Evolutionary conservation across 2,329 filamentous ascomycete genomes (phyloP).

Genomic region (Calycina herbarum): DNA sequence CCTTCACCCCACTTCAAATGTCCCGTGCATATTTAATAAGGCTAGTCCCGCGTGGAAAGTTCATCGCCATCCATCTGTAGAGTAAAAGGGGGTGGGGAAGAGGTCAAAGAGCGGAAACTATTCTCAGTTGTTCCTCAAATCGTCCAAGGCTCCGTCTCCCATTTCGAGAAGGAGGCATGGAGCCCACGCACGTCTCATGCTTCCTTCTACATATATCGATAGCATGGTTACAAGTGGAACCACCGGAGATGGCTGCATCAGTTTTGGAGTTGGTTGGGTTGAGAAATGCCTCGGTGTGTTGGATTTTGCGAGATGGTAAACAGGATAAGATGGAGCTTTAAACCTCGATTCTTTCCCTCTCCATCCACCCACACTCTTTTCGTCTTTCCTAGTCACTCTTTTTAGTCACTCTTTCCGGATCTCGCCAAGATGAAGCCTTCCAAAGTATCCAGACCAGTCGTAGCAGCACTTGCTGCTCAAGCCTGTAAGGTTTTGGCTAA

Average conservation of each 20-base stretch:
- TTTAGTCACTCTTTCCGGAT: neutral
- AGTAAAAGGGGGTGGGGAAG: neutral
- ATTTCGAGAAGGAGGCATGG: neutral
- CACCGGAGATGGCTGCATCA: neutral
- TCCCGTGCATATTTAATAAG: neutral
- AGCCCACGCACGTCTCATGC: neutral
- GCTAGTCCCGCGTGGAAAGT: neutral
- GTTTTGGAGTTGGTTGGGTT: neutral
- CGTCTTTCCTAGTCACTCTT: neutral
- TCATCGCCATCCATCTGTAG: neutral
- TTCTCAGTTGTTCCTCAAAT: neutral
- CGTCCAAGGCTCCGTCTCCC: neutral
- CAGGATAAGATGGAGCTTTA: neutral
- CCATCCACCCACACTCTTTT: neutral
- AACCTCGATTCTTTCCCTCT: neutral
- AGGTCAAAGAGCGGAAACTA: neutral
- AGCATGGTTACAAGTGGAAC: neutral
- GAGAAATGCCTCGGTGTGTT: neutral
- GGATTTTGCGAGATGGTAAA: neutral
- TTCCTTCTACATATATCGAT: neutral
- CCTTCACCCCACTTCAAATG: neutral
- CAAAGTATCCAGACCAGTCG: neutral
- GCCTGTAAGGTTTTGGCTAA: neutral
- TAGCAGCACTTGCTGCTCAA: conserved; percentile 1
- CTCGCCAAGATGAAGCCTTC: neutral